Evolutionary conservation across 768 basidiomycete species (phyloP), one percentile per base, ranked within the genome.

Genomic region (Serendipita vermifera): DNA sequence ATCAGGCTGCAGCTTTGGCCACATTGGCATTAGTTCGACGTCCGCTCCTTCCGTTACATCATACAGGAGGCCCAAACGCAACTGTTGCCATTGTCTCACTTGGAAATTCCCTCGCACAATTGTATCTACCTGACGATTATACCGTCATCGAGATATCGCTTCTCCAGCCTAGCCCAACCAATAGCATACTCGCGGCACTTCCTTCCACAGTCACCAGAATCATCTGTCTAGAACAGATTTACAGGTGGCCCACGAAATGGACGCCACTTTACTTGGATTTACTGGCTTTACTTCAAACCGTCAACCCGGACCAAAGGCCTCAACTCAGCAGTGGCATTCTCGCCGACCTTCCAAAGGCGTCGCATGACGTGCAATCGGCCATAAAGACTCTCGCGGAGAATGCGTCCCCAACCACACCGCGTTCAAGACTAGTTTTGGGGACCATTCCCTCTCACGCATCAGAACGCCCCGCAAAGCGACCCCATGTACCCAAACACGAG

Each of bases 401-500:
- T 55, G 72, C 75, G 22, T 67, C 63, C 20, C 64, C 67, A 7
- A 59, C 69, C 20, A 67, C 75, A 3, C 51, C 3, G 58, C 68
- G 73, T 39, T 61, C 70, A 7, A 75, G 76, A 11, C 65, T 86
- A 15, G 73, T 69, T 11, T 70, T 87, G 15, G 80, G 80, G 29
- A 57, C 65, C 32, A 20, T 41, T 17, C 60, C 68, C 13, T 63
- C 70, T 0, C 41, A 69, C 3, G 56, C 63, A 20, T 48, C 59
- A 5, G 63, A 67, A n/a, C 59, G 70, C 17, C 54, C 65, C 26
- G 57, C 71, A 22, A 57, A 68, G 31, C 57, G 71, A 1, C 81
- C 83, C 7, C 80, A 83, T 59, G 71, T 91, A n/a, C 96, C 96
- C 7, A 81, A 81, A 64, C 88, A 94, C 66, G 96, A 99, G 71